phyloP scores from a whole-genome alignment of 139 green algal genomes.

The Chlamydomonas urium region DNA sequence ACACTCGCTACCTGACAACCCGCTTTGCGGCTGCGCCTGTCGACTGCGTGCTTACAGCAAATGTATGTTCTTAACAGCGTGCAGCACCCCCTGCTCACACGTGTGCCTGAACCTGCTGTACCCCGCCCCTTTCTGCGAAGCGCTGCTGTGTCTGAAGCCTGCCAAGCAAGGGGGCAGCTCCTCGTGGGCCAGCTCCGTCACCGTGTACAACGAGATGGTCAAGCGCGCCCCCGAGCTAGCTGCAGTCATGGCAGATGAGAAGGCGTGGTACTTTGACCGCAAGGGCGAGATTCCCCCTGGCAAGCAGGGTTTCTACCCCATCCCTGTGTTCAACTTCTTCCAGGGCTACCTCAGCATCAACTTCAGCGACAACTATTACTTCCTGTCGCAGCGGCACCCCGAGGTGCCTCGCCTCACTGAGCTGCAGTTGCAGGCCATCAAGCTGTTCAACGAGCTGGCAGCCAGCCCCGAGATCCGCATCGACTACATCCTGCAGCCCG shows the following conservation, averaged over 20 bases:
- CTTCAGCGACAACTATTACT: constrained; percentile 55
- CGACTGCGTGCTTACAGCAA: too few relatives aligned
- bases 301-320: constrained; percentile 44
- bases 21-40: too few relatives aligned
- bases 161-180: constrained; percentile 40
- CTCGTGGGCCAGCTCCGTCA: constrained; percentile 29
- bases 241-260: not conserved
- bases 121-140: constrained; percentile 1
- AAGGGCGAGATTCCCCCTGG: constrained; percentile 55
- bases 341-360: constrained; percentile 39
- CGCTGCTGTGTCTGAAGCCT: constrained; percentile 46
- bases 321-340: constrained; percentile 52
- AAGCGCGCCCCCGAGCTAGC: constrained; percentile 32
- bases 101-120: not conserved
- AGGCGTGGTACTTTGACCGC: constrained; percentile 49
- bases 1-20: too few relatives aligned
- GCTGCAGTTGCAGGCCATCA: constrained; percentile 35
- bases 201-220: constrained; percentile 50
- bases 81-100: too few relatives aligned
- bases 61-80: too few relatives aligned
- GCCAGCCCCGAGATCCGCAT: constrained; percentile 39
- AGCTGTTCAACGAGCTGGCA: constrained; percentile 47
- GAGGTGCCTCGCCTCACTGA: constrained; percentile 41
- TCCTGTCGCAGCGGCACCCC: constrained; percentile 44
- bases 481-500: constrained; percentile 51